phyloP scores from a whole-genome alignment of 2,329 filamentous ascomycete genomes.

The Pyrenophora tritici-repentis region DNA sequence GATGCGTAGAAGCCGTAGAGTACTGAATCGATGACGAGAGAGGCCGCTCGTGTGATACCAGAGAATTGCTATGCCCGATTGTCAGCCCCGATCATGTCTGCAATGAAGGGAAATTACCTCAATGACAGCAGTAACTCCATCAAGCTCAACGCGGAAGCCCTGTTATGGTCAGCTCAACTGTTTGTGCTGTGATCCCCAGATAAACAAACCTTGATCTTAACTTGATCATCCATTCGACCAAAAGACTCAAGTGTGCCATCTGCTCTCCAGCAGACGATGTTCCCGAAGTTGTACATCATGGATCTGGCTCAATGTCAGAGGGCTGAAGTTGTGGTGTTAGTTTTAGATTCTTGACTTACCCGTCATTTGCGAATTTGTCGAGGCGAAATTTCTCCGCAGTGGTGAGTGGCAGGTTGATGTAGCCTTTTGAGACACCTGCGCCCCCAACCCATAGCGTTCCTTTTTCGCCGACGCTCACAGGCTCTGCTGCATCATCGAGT shows the following conservation, averaged over 20 bases:
- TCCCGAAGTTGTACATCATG: conserved; percentile 65
- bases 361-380: conserved; percentile 59
- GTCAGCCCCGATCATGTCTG: conserved; percentile 2
- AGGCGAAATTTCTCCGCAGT: conserved; percentile 57
- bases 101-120: conserved; percentile 15
- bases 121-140: conserved; percentile 55
- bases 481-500: conserved; percentile 54
- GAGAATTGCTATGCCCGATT: conserved; percentile 42
- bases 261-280: conserved; percentile 60
- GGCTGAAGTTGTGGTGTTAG: neutral
- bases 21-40: conserved; percentile 54
- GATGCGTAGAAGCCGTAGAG: conserved; percentile 59
- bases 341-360: conserved; percentile 43
- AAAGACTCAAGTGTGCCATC: conserved; percentile 61
- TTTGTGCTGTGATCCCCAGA: too few relatives aligned
- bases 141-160: conserved; percentile 66
- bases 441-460: conserved; percentile 65
- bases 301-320: conserved; percentile 21
- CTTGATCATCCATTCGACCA: conserved; percentile 64
- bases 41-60: conserved; percentile 55
- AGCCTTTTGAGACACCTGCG: conserved; percentile 60
- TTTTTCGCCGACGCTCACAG: conserved; percentile 54
- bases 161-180: conserved; percentile 17
- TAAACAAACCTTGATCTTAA: conserved; percentile 58
- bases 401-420: conserved; percentile 59